These are phyloP conservation scores for Taxawa tesnikishii DNA, from an alignment of 2,329 filamentous ascomycete genomes.

Conservation along the genomic window DNA sequence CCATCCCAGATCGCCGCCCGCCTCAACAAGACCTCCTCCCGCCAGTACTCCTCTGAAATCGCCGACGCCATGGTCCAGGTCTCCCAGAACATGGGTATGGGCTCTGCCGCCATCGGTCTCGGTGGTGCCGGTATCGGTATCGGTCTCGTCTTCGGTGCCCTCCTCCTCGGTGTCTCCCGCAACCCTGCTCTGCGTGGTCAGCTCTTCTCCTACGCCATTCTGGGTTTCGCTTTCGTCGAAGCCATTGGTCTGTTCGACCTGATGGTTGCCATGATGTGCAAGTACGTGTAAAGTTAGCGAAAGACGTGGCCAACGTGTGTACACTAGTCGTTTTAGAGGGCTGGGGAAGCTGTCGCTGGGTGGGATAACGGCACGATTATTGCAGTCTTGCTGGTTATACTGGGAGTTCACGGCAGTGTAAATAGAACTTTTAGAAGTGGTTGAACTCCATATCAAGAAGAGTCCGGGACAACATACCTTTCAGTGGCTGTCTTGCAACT, in stretches of 20 bases:
- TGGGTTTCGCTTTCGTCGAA: slow-evolving; percentile 91
- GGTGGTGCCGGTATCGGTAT: slow-evolving; percentile 70
- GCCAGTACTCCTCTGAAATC: slow-evolving; percentile 79
- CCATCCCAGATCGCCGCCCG: slow-evolving; percentile 53
- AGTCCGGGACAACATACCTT: no score
- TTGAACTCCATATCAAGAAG: no score
- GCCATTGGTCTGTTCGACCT: slow-evolving; percentile 82
- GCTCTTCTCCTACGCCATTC: slow-evolving; percentile 93
- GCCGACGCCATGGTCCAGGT: slow-evolving; percentile 80
- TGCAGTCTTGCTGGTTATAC: no score
- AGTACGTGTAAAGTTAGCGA: slow-evolving; percentile 28
- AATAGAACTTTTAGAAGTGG: no score
- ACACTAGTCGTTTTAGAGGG: no score
- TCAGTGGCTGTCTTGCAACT: no score
- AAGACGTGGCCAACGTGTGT: no score
- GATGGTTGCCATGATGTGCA: slow-evolving; percentile 90
- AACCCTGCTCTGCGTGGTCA: slow-evolving; percentile 91
- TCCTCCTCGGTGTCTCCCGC: slow-evolving; percentile 80
- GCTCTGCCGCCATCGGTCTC: slow-evolving; percentile 81
- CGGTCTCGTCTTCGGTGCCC: slow-evolving; percentile 84
- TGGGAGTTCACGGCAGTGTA: no score
- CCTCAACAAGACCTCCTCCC: slow-evolving; percentile 44
- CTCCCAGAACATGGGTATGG: slow-evolving; percentile 85
- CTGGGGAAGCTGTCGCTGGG: no score
- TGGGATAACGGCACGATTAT: no score